Evolutionary conservation across 805 yeast species (phyloP), one percentile per base, ranked within the genome.

Genomic region (Teunomyces panamensis): DNA sequence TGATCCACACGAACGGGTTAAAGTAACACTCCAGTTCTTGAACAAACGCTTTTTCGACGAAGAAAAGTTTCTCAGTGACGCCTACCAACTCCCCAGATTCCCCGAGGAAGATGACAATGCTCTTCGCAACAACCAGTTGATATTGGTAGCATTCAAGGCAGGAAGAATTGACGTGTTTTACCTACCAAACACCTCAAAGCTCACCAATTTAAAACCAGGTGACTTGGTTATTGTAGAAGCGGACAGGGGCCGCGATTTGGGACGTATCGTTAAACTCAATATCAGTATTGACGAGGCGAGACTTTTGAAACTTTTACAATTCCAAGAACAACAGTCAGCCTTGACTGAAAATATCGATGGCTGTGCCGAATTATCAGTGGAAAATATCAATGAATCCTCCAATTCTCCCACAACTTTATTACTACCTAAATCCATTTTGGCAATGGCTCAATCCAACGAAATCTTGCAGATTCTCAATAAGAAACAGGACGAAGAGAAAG

Each of bases 201-300:
- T 59, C 28, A 56, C 64, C 26, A 57, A 54, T 29, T 63, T 82
- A 37, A 67, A 70, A 43, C 64, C 72, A 4, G 87, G 87, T 17
- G 90, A 85, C 59, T 73, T 85, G 57, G 92, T 88, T 11, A 80
- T 87, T 58, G 95, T 87, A 13, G 92, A 87, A 59, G 95, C 94
- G 1, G 95, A 87, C 59, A 71, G 95, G 30, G 95, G 95, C 32
- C 68, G 81, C 32, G 95, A 87, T 64, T 73, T 87, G 50, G 95
- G 95, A 32, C 77, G 78, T 58, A 78, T 87, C 39, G 78, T 79
- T 32, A 74, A 77, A 49, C 67, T 82, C 56, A 75, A 80, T 55
- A 77, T 87, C 26, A 68, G 83, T 3, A 66, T 78, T 32, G 87
- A 82, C 55, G 87, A 83, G 56, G 91, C 92, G 0, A 74, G 89